Base-by-base conservation (phyloP, 768 basidiomycete genomes). In the Sporobolomyces roseus region DNA sequence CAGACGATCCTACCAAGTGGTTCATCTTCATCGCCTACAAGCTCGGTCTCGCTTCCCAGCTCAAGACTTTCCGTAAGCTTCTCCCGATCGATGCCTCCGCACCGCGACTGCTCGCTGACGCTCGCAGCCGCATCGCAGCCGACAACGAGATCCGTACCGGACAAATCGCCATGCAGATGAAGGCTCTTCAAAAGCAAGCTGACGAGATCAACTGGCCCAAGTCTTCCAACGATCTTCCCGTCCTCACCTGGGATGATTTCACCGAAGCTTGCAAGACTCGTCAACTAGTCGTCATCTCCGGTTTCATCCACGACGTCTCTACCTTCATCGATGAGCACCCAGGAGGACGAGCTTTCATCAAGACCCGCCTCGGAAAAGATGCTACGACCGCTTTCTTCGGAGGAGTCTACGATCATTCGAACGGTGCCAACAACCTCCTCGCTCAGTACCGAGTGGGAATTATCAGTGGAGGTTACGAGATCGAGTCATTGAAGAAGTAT, bases 61-160 rank as follows among this genome's bases (percentile, higher is more conserved):
- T 96, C 66, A 86, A 88, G 74, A 83, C 85, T 43, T 96, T 96
- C 80, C 90, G 29, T 62, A 14, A 46, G 61, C 41, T 41, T 17
- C 17, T 41, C 38, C n/a, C n/a, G n/a, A n/a, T n/a, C n/a, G 38
- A 17, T 17, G 38, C 38, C 38, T 41, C 38, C 38, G 10, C 17
- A 41, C 38, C 38, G 9, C 38, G 10, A 17, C 10, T 41, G 10
- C 38, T 17, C 17, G 17, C 38, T 41, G 38, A 41, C 38, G 17
- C 17, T 9, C 38, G 9, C 17, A 9, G 38, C 17, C 38, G 17
- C 38, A n/a, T n/a, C 38, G 38, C 17, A 62, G 49, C 68, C 59
- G 86, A 86, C 77, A 91, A 91, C 79, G 92, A 93, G 78, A 87
- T 96, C 74, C 81, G 83, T 65, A 92, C 92, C 78, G 87, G 91